Evolutionary conservation across 83 land plant species (phyloP).

Genomic region (Diphasiastrum complanatum): DNA sequence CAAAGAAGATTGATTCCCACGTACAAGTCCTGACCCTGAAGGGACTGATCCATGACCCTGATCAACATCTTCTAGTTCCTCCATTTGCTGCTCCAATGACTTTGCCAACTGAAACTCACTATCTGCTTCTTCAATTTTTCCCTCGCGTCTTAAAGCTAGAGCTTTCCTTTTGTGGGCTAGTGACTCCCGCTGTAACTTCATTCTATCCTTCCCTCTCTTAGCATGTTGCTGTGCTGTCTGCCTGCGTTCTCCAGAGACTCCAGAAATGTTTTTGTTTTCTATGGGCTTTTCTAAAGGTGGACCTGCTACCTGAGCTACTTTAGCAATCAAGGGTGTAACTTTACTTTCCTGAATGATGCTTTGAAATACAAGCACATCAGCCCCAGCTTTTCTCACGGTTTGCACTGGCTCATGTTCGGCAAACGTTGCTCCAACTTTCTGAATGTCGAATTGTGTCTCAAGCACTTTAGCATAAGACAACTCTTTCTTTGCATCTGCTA

Average conservation of each 20-base stretch:
- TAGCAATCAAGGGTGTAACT: not conserved
- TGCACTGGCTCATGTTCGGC: slow-evolving; percentile 1
- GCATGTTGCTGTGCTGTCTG: slow-evolving; percentile 17
- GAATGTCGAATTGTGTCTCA: slow-evolving; percentile 68
- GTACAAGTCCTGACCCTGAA: not conserved
- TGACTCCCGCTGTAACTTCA: slow-evolving; percentile 40
- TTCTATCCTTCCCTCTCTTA: slow-evolving; percentile 37
- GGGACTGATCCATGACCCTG: not conserved
- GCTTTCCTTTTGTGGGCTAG: slow-evolving; percentile 52
- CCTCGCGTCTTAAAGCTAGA: slow-evolving; percentile 54
- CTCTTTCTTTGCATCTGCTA: slow-evolving; percentile 78
- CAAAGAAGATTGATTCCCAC: not conserved
- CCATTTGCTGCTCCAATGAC: slow-evolving; percentile 61
- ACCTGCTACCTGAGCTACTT: no score
- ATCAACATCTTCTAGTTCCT: slow-evolving; percentile 22
- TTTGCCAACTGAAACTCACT: slow-evolving; percentile 66
- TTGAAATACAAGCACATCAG: not conserved
- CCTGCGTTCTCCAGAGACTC: slow-evolving; percentile 11
- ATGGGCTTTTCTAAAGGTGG: not conserved
- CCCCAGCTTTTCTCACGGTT: slow-evolving; percentile 57
- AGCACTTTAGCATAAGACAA: slow-evolving; percentile 70
- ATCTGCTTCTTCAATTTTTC: slow-evolving; percentile 66
- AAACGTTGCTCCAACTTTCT: slow-evolving; percentile 27
- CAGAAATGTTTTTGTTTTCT: slow-evolving; percentile 4
- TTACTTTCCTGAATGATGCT: not conserved